Base-by-base conservation (phyloP, 441 rosid genomes). In the Gossypium schwendimanii region DNA sequence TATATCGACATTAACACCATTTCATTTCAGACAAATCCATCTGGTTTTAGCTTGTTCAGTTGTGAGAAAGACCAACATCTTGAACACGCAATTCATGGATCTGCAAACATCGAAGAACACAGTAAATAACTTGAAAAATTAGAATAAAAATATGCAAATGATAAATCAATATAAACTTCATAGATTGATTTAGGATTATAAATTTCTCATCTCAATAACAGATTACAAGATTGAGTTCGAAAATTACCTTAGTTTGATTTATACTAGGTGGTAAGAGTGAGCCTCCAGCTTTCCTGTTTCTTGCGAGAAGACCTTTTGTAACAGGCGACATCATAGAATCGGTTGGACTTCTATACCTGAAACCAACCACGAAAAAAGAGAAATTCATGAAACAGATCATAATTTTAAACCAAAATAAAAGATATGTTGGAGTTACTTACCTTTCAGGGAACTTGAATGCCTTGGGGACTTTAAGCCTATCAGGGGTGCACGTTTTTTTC, bases 311-410 rank as follows among this genome's bases (percentile, higher is more conserved):
- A 71, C 95, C 95, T 84, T 88, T 89, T 0, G 97, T 87, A 67
- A 90, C 73, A 1, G 97, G 97, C 17, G 97, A 94, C 80, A 94
- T 80, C 87, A 94, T 88, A 41, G 88, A 85, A 75, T 91, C 97
- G 12, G 98, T 94, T 15, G 97, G 98, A 73, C 97, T 94, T 70
- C 87, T 81, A 59, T 94, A 88, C 83, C 97, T 92, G 72, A 61
- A 47, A 69, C 17, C 60, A 64, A 60, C 15, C 36, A 24, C 20
- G 14, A 58, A 53, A 9, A 8, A 5, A 49, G 1, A 4, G 3
- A 26, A 6, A 57, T 8, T 31, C 54, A 23, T 10, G 20, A 39
- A 41, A 5, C 50, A 55, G 1, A 59, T 26, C 31, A 55, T 20
- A 12, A 55, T 54, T 54, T 54, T 6, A 18, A 54, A 54, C 28